Evolutionary conservation across 257 asterid species (phyloP), one percentile per base, ranked within the genome.

Genomic region (Solanum virginianum): DNA sequence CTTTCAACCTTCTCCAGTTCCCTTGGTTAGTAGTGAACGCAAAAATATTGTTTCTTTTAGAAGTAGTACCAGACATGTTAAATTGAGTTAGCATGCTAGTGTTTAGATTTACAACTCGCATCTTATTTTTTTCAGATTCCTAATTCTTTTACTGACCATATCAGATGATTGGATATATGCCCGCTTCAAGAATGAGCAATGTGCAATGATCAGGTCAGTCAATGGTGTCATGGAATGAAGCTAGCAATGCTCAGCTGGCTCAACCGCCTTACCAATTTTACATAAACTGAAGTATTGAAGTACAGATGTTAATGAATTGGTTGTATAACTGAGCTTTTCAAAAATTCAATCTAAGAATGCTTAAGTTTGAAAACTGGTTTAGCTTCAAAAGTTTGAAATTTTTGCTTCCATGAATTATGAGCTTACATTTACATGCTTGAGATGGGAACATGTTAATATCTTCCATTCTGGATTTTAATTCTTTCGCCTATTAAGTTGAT

Each of bases 221-320:
- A 80, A 82, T 87, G 63, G 80, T 89, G 85, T 86, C 87, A 22
- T 84, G 91, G 17, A 93, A 90, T 74, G 98, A 94, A 60, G 80
- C 91, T 49, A 87, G 87, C 88, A 88, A 89, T 84, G 92, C 89
- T 80, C 94, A 93, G 98, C 98, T 95, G 22, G 85, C 26, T 57
- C 20, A 82, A 82, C 72, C 57, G 29, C 14, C 82, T 24, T 77
- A 26, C 24, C 82, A 16, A 16, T 53, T 77, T 77, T 77, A 16
- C 26, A 77, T 26, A 26, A 77, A 26, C 10, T 53, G 65, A 26
- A 14, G 24, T 49, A 15, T 75, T 49, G 43, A 75, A 49, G 59
- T 75, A 22, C 81, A 22, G 49, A 22, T 14, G 59, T 22, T 7
- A 22, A n/a, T 14, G 36, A 45, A 47, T n/a, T 45, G 56, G 41